Conservation (phyloP, 1,139 yeast genomes). For the Lodderomyces theae region DNA sequence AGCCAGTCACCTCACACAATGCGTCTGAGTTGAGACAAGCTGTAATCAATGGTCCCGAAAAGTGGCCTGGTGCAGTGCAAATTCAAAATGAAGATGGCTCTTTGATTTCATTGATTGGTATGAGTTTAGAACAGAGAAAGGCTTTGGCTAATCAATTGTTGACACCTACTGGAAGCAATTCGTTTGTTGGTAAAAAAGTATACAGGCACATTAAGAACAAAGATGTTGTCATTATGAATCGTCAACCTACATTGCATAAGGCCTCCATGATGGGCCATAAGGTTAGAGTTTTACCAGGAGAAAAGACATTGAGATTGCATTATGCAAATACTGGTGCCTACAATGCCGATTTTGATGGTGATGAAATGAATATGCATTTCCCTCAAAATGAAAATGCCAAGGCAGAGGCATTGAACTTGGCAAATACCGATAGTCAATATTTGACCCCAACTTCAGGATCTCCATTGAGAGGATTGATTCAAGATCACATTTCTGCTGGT, state of each 20-base stretch:
- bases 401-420: constrained; percentile 92
- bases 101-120: constrained; percentile 74
- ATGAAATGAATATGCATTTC: constrained; percentile 99
- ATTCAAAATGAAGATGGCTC: constrained; percentile 97
- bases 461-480: constrained; percentile 97
- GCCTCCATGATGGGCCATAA: constrained; percentile 99
- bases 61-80: constrained; percentile 98
- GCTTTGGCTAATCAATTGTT: constrained; percentile 93
- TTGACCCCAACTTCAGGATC: constrained; percentile 97
- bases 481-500: constrained; percentile 98
- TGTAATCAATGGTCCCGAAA: constrained; percentile 94
- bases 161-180: constrained; percentile 66
- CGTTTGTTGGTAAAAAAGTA: constrained; percentile 83
- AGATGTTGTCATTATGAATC: constrained; percentile 96
- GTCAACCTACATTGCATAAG: constrained; percentile 98
- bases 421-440: constrained; percentile 96
- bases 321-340: constrained; percentile 99
- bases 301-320: constrained; percentile 92
- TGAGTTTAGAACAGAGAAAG: constrained; percentile 91
- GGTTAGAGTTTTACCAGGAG: constrained; percentile 95
- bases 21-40: constrained; percentile 90
- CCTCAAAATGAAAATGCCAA: constrained; percentile 98
- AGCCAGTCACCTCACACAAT: constrained; percentile 95
- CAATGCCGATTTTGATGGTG: constrained; percentile 99
- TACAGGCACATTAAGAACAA: constrained; percentile 90